Percentiles rank a stretch among this genome's conserved stretches.
Evolutionary conservation across 2,329 filamentous ascomycete genomes (phyloP).

Genomic region (Colletotrichum sp.): DNA sequence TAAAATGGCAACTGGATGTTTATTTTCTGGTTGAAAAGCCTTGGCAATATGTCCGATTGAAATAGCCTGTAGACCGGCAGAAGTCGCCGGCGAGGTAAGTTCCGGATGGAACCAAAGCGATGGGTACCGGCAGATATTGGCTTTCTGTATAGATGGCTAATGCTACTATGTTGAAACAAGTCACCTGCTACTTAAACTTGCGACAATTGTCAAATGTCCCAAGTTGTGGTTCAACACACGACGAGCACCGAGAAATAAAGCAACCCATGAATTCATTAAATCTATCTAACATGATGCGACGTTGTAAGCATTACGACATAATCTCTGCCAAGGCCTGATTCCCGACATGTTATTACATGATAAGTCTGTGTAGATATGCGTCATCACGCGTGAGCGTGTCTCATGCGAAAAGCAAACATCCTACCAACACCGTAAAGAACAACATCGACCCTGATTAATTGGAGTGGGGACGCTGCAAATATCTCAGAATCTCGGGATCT

Average conservation of each 20-base stretch:
- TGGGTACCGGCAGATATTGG: neutral
- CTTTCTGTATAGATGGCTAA: neutral
- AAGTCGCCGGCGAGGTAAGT: neutral
- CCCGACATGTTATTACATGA: neutral
- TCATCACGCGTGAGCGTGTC: neutral
- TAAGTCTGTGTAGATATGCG: neutral
- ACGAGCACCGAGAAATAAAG: neutral
- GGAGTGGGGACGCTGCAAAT: neutral
- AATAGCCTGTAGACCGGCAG: conserved; percentile 6
- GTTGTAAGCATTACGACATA: neutral
- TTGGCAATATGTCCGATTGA: neutral
- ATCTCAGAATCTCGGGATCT: conserved; percentile 34
- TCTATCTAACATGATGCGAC: neutral
- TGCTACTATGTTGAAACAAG: neutral
- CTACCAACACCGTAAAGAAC: neutral
- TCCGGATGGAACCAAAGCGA: neutral
- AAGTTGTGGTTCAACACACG: neutral
- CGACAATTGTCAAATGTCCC: neutral
- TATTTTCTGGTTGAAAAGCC: neutral
- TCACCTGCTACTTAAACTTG: neutral
- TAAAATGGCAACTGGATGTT: too few species aligned
- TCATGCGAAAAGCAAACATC: neutral
- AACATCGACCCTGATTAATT: neutral
- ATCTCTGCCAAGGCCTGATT: neutral
- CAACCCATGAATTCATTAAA: neutral